Conservation (phyloP, 108 stramenopile species). For the Cyclotella choctawhatcheeana region DNA sequence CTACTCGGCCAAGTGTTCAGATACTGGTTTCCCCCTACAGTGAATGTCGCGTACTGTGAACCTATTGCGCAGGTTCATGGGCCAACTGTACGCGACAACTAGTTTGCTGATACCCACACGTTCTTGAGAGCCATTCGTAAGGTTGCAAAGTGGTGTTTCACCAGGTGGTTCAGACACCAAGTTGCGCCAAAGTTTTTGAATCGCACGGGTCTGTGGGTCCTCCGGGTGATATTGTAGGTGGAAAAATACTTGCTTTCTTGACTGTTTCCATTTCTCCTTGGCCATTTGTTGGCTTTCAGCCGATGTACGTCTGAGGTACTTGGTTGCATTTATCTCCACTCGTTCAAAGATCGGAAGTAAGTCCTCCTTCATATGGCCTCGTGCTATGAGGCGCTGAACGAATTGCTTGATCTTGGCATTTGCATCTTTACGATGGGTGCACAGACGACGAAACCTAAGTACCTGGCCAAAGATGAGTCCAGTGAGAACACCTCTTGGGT, state of each 20-base stretch:
- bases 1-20: too few species aligned
- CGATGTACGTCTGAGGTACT: neutral
- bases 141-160: too few species aligned
- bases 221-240: neutral
- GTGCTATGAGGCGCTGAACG: neutral
- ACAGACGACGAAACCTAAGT: neutral
- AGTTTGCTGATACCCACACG: too few species aligned
- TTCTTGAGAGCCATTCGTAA: too few species aligned
- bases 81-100: too few species aligned
- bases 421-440: neutral
- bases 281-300: too few species aligned
- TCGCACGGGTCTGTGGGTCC: too few species aligned
- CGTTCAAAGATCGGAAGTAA: neutral
- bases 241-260: neutral
- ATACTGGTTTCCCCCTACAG: too few species aligned
- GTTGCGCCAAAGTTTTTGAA: too few species aligned
- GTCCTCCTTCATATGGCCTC: neutral
- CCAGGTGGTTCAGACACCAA: too few species aligned
- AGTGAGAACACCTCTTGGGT: neutral
- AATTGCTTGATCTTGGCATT: neutral
- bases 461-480: conserved; percentile 14
- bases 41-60: too few species aligned
- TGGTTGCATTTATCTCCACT: neutral
- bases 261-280: neutral
- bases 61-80: too few species aligned